Evolutionary conservation across 805 yeast genomes (phyloP), one percentile per base, ranked within the genome.

Genomic region (Yamadazyma philogaea): DNA sequence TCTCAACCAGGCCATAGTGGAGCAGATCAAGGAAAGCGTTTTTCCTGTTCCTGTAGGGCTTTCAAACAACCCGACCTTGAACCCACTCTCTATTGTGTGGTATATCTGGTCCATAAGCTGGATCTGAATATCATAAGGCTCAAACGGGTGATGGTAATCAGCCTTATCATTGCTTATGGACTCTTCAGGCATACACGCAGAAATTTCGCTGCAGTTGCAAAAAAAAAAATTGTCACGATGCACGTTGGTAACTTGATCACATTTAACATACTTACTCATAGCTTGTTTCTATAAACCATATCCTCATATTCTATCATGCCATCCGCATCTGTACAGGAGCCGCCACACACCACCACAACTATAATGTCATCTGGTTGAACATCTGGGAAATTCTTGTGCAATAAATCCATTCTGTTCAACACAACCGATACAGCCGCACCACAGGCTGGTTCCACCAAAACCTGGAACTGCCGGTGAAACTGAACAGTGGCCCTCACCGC

Each of bases 11-110:
- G 90, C 78, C 76, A 90, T 74, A 0, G 91, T 70, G 0, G 95
- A 78, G 57, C 97, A 91, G 3, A 91, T 84, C 35, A 90, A 63
- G 0, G 96, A 87, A 2, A 91, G 66, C 0, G 97, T 89, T 61
- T 90, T 90, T 2, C 98, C 97, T 1, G 90, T 87, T 6, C 98
- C 98, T 0, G 98, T 90, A 0, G 98, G 98, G 44, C 93, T 83
- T 58, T 90, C 97, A 54, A 90, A 82, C 1, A 90, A 70, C 0
- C 95, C 96, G 2, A 90, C 68, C 56, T 84, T 87, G 53, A 70
- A 75, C 8, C 71, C 68, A 15, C 50, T 50, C 4, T 70, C 68
- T 14, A 90, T 68, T 1, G 86, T 73, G 18, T 75, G 75, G 52
- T 84, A 84, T n/a, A 91, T 72, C 16, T 81, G 76, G 22, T 69